phyloP scores from a whole-genome alignment of 1,284 basidiomycete species.

The Melampsora americana region DNA sequence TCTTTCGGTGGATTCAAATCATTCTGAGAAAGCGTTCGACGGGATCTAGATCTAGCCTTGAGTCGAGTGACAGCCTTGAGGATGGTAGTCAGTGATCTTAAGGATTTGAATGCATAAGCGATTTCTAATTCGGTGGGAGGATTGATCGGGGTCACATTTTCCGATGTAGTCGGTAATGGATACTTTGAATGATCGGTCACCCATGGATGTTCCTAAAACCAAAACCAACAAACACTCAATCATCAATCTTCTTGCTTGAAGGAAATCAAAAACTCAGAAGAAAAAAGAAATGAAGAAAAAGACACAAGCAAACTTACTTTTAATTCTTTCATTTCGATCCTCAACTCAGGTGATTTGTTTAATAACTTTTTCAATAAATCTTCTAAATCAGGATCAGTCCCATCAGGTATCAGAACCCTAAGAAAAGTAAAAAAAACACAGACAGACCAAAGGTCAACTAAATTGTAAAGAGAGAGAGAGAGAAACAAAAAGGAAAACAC shows the following conservation, averaged over 20 bases:
- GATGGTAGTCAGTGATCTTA: slow-evolving; percentile 15
- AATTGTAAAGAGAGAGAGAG: too few relatives aligned
- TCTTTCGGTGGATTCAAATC: too few relatives aligned
- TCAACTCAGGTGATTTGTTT: not conserved
- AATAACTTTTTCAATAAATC: not conserved
- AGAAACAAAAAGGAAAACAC: too few relatives aligned
- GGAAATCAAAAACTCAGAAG: not conserved
- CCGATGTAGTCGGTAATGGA: slow-evolving; percentile 2
- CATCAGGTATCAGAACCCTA: not conserved
- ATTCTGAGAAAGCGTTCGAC: too few relatives aligned
- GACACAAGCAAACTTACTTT: not conserved
- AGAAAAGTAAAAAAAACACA: too few relatives aligned
- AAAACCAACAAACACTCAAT: not conserved
- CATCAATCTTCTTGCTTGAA: not conserved
- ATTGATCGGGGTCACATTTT: slow-evolving; percentile 4
- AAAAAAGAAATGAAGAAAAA: not conserved
- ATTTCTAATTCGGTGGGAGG: slow-evolving; percentile 23
- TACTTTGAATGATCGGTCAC: not conserved
- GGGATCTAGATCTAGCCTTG: not conserved
- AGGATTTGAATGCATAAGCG: slow-evolving; percentile 9
- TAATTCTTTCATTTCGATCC: not conserved
- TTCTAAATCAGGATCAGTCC: not conserved
- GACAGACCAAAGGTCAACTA: too few relatives aligned
- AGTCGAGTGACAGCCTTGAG: slow-evolving; percentile 15
- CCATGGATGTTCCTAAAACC: slow-evolving; percentile 9